Base-by-base conservation (phyloP, 1,284 basidiomycete genomes). In the Ceratobasidium papillatum region DNA sequence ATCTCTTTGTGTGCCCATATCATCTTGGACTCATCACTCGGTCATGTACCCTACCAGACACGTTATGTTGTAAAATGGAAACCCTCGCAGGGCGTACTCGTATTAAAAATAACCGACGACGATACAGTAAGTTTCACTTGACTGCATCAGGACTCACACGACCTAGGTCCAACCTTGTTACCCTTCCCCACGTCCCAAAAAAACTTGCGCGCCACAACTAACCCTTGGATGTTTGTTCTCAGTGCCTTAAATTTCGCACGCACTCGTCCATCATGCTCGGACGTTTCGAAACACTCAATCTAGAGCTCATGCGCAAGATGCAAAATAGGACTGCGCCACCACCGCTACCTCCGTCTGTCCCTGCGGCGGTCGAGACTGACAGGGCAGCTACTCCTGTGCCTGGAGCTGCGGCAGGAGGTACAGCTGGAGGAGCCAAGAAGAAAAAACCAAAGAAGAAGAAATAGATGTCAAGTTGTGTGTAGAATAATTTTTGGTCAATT, bases 171-270 rank as follows among this genome's bases (percentile, higher is more conserved):
- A n/a, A n/a, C 30, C 41, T 56, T 38, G 11, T 41, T 58, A 14
- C 25, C 47, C 11, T 56, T 30, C 36, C 51, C 45, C 30, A n/a
- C 30, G 27, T 36, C n/a, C 38, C 22, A 11, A 25, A 11, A 3
- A 27, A 14, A 4, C 19, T n/a, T 61, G 14, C 38, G 32, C 58
- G 38, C 58, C n/a, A 49, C 45, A 22, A 66, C 32, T 52, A 32
- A 52, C 52, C 52, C 52, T 17, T 30, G 8, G 36, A 34, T 32
- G 30, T 43, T 12, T 32, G n/a, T 52, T 22, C 69, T 14, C 81
- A 97, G 95, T 96, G 94, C 81, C 85, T 98, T 80, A 97, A 96
- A 83, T 98, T 96, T 86, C 94, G 95, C 82, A 96, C 96, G 0
- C 90, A 91, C 79, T 96, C 94, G 0, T 94, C 94, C 58, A 91